Conservation (phyloP, 2,329 filamentous ascomycete genomes). For the Xylaria sp. region DNA sequence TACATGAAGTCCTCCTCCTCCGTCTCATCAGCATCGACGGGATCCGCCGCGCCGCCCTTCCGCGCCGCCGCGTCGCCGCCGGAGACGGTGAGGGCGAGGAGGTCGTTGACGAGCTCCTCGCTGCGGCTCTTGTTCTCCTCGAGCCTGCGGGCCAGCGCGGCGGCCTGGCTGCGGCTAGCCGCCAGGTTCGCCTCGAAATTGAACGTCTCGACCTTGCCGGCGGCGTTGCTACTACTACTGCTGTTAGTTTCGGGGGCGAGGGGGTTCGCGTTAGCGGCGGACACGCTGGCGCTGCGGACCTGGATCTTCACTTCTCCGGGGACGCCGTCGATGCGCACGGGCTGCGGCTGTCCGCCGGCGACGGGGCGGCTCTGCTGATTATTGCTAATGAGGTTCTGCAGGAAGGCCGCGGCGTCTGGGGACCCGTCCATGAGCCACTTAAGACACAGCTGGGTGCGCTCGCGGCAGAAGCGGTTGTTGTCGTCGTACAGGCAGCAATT, state of each 20-base stretch:
- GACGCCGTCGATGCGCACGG: slow-evolving; percentile 66
- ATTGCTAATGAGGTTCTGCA: slow-evolving; percentile 68
- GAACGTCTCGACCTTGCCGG: slow-evolving; percentile 23
- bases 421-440: slow-evolving; percentile 84
- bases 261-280: slow-evolving; percentile 32
- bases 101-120: slow-evolving; percentile 50
- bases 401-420: slow-evolving; percentile 76
- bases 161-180: slow-evolving; percentile 30
- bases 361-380: slow-evolving; percentile 42
- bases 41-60: slow-evolving; percentile 27
- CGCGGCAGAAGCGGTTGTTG: slow-evolving; percentile 92
- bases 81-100: slow-evolving; percentile 46
- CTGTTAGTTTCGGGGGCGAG: not conserved
- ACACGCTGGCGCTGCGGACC: slow-evolving; percentile 55
- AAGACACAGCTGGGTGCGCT: slow-evolving; percentile 89
- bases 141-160: slow-evolving; percentile 37
- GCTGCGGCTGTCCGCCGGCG: slow-evolving; percentile 50
- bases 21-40: slow-evolving; percentile 46
- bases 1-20: slow-evolving; percentile 50
- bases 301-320: slow-evolving; percentile 67
- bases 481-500: slow-evolving; percentile 93
- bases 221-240: not conserved
- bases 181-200: slow-evolving; percentile 34
- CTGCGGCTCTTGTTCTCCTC: slow-evolving; percentile 48
- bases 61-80: slow-evolving; percentile 36